Percentiles rank a stretch among this genome's conserved stretches.
phyloP scores from a whole-genome alignment of 371 early-diverging fungal genomes.

The Capniomyces stellatus region DNA sequence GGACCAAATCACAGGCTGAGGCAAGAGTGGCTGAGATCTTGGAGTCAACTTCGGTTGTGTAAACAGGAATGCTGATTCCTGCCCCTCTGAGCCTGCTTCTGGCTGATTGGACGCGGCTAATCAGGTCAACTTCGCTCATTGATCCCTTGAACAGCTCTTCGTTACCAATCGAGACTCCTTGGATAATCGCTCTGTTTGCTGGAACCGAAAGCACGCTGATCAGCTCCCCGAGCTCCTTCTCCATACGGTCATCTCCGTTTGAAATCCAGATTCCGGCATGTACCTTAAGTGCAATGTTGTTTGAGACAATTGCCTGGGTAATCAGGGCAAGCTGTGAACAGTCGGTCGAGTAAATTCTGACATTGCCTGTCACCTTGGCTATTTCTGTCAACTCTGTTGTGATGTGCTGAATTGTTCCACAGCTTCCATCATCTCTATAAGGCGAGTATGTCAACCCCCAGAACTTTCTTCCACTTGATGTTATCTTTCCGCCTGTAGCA shows the following conservation, averaged over 20 bases:
- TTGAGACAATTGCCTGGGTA: constrained; percentile 11
- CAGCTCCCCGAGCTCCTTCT: constrained; percentile 15
- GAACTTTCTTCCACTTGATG: constrained; percentile 1
- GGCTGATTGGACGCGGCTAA: constrained; percentile 15
- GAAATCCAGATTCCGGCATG: constrained; percentile 23
- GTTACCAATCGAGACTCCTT: constrained; percentile 23
- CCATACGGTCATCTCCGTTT: constrained; percentile 11
- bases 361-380: constrained; percentile 10
- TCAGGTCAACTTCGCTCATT: constrained; percentile 16
- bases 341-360: constrained; percentile 25
- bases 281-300: constrained; percentile 12
- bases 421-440: constrained; percentile 22
- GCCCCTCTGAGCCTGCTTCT: constrained; percentile 11
- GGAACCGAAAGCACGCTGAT: constrained; percentile 13
- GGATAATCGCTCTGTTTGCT: constrained; percentile 7
- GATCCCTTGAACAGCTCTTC: constrained; percentile 17
- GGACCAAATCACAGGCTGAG: constrained; percentile 15
- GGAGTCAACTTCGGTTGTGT: constrained; percentile 20
- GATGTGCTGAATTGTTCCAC: constrained; percentile 11
- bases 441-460: constrained; percentile 25
- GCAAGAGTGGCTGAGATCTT: constrained; percentile 11
- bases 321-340: constrained; percentile 19
- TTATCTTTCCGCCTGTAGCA: not conserved
- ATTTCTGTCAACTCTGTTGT: constrained; percentile 11
- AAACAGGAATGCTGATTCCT: constrained; percentile 20